These are phyloP conservation scores for Coemansia sp. DNA, from an alignment of 192 early-diverging fungal genomes.

Conservation along the genomic window DNA sequence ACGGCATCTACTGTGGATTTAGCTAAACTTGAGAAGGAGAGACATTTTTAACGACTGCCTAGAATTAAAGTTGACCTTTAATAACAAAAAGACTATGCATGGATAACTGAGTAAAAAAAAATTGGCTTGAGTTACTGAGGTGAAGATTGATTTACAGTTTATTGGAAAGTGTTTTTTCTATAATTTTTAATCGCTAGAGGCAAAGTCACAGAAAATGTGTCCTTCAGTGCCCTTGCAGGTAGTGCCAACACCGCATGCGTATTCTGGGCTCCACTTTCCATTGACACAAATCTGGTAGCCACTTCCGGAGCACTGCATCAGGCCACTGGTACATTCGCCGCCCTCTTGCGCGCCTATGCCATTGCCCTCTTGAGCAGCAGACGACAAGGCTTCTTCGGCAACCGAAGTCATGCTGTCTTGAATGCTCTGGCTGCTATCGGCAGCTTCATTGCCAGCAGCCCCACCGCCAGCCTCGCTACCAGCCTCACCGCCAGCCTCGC, in stretches of 20 bases:
- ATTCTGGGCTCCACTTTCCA: constrained; percentile 26
- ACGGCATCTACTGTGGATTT: constrained; percentile 34
- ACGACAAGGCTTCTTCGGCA: background rate
- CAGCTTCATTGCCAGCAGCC: constrained; percentile 1
- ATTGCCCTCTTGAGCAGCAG: too few relatives aligned
- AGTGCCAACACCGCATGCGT: constrained; percentile 34
- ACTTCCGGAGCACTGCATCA: constrained; percentile 28
- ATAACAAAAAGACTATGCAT: too few relatives aligned
- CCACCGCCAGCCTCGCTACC: background rate
- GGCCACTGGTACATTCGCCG: constrained; percentile 16
- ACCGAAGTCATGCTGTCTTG: background rate
- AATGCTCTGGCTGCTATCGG: background rate
- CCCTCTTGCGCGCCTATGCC: background rate
- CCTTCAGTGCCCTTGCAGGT: constrained; percentile 24
- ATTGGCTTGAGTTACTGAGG: too few relatives aligned
- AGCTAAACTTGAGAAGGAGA: background rate
- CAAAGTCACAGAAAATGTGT: constrained; percentile 33
- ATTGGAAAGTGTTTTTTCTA: too few relatives aligned
- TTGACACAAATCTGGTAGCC: constrained; percentile 35
- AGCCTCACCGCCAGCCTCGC: background rate
- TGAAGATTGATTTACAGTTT: too few relatives aligned
- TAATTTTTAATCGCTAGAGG: background rate
- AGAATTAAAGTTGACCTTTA: too few relatives aligned
- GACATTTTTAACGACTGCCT: too few relatives aligned
- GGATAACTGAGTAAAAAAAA: too few relatives aligned